A percentile compares a stretch with the other conserved stretches of the same genome.
Conservation (phyloP, 2,329 filamentous ascomycete species). For the Blastomyces silverae region DNA sequence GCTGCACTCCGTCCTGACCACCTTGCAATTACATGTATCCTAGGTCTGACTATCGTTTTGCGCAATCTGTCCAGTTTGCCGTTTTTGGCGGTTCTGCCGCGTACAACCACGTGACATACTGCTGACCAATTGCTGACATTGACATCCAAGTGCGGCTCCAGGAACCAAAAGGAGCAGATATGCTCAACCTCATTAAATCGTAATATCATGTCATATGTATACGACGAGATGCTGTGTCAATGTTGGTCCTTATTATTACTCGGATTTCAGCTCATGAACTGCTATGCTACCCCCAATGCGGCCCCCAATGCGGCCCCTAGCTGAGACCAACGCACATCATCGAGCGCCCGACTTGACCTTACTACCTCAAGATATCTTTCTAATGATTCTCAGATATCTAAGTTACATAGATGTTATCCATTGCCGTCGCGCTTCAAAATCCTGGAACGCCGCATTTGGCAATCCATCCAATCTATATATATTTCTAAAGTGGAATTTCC, state of each 20-base stretch:
- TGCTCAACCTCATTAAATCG: background rate
- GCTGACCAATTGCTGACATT: conserved; percentile 16
- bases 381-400: conserved; percentile 48
- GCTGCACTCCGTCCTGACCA: conserved; percentile 2
- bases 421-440: conserved; percentile 48
- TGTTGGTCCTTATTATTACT: background rate
- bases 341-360: conserved; percentile 13
- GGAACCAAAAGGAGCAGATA: background rate
- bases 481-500: conserved; percentile 49
- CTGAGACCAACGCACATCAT: too few species aligned
- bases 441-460: conserved; percentile 47
- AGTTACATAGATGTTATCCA: conserved; percentile 46
- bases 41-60: background rate
- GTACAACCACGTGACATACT: conserved; percentile 22
- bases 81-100: background rate
- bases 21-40: background rate
- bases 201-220: background rate
- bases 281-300: background rate
- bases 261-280: background rate
- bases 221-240: background rate
- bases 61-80: conserved; percentile 15
- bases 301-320: background rate
- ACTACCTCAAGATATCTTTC: conserved; percentile 55
- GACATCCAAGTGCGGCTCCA: too few species aligned
- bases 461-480: conserved; percentile 43